Base-by-base conservation (phyloP, 2,329 filamentous ascomycete genomes). In the Claviceps cyperi region DNA sequence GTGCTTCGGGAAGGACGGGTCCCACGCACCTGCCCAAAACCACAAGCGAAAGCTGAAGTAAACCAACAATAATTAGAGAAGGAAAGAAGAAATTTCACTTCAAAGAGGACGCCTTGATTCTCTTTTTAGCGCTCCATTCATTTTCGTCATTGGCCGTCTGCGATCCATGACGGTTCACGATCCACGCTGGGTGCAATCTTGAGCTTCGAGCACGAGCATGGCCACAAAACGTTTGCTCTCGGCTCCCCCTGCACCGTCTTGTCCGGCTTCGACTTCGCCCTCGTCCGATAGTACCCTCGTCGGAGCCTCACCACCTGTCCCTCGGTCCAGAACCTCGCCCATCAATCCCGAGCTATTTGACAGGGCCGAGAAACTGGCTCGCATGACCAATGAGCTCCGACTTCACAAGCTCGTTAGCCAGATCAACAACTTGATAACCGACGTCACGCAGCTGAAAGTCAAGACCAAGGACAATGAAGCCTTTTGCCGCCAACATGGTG, bases 301-400 rank as follows among this genome's bases (percentile, higher is more conserved):
- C 14, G 22, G 35, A 8, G 41, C 47, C 22, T 43, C 52, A n/a
- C 32, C 35, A 47, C 24, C 49, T 39, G n/a, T 40, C 22, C 15
- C 46, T 46, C 15, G 17, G 21, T 48, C 46, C 37, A 40, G 38
- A 32, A 24, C n/a, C 45, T 22, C 37, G 8, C 17, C 40, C 24
- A 28, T 45, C 39, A 21, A 43, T n/a, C 37, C 37, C 15, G 38
- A 46, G 32, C 50, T 64, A 7, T 41, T 60, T 28, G 52, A 53
- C 9, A 58, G 60, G 28, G 63, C 65, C 39, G 60, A 66, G 3
- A 60, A 62, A 35, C 58, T 68, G n/a, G 61, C 66, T 5, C 57
- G 53, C 41, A 67, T 68, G 62, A 66, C 62, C 5, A 55, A 63
- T n/a, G 66, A 68, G 54, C 60, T 68, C 48, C 62, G 60, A 51